Conservation (phyloP, 305 asterid species). For the Euphrasia arctica region DNA sequence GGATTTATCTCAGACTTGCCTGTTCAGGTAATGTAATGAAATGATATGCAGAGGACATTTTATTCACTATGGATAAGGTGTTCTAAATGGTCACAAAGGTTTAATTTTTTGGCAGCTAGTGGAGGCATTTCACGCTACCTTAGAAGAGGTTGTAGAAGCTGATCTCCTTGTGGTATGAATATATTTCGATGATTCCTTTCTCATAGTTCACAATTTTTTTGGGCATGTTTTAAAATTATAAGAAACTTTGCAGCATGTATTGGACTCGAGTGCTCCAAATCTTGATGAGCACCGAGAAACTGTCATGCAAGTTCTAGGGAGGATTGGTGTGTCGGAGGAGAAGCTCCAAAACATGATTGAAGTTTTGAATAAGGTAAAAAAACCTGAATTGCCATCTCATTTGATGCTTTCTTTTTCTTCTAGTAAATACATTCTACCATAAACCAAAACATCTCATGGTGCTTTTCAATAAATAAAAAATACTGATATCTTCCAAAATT, state of each 20-base stretch:
- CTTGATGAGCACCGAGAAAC: constrained; percentile 69
- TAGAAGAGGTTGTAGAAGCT: constrained; percentile 97
- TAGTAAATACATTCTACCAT: not conserved
- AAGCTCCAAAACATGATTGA: constrained; percentile 91
- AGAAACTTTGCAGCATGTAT: constrained; percentile 67
- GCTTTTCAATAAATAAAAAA: not conserved
- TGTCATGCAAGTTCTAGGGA: constrained; percentile 78
- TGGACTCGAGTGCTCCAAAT: constrained; percentile 86
- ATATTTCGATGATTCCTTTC: constrained; percentile 1
- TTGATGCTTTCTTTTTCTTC: not conserved
- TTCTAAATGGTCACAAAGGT: constrained; percentile 12
- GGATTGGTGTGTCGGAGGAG: constrained; percentile 71
- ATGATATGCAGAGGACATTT: constrained; percentile 19
- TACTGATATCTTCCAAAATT: not conserved
- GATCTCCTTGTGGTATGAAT: constrained; percentile 94
- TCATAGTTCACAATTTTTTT: constrained; percentile 5
- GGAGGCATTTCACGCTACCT: constrained; percentile 94
- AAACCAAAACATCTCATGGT: constrained; percentile 3
- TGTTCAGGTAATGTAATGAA: constrained; percentile 59
- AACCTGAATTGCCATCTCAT: constrained; percentile 4
- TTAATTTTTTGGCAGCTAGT: constrained; percentile 62
- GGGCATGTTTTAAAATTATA: constrained; percentile 1
- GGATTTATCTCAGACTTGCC: constrained; percentile 97
- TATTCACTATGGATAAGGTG: constrained; percentile 1
- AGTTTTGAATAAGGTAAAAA: constrained; percentile 90